A percentile compares a stretch with the other conserved stretches of the same genome.
These are phyloP conservation scores for Prunus mira DNA, from an alignment of 306 rosid species.

Conservation along the genomic window DNA sequence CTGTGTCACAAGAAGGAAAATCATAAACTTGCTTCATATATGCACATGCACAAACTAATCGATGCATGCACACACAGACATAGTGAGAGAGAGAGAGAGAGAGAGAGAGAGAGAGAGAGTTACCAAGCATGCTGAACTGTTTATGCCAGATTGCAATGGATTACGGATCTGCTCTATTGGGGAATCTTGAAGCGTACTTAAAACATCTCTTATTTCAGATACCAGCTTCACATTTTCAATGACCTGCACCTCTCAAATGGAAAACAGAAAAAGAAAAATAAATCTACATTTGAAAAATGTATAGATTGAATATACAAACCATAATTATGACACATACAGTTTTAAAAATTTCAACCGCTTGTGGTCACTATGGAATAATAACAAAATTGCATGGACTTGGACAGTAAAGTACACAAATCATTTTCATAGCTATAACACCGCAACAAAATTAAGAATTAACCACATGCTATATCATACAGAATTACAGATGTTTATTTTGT, in stretches of 20 bases:
- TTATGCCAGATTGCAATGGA: conserved; percentile 41
- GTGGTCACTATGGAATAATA: not conserved
- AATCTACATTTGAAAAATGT: conserved; percentile 19
- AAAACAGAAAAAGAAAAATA: conserved; percentile 16
- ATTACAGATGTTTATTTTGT: conserved; percentile 20
- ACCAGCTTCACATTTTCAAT: conserved; percentile 66
- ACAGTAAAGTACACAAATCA: not conserved
- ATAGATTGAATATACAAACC: conserved; percentile 1
- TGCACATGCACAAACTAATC: not conserved
- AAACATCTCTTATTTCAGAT: conserved; percentile 57
- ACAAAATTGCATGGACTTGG: not conserved
- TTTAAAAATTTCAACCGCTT: not conserved
- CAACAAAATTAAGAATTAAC: not conserved
- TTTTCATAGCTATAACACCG: not conserved
- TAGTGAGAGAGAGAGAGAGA: conserved; percentile 16
- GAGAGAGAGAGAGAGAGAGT: conserved; percentile 24
- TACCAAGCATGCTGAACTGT: conserved; percentile 57
- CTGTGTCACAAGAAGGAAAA: not conserved
- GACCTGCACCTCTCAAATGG: conserved; percentile 47
- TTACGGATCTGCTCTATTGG: conserved; percentile 34
- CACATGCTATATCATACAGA: conserved; percentile 7
- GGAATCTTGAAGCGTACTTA: conserved; percentile 55
- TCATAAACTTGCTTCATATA: conserved; percentile 11
- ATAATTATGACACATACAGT: not conserved
- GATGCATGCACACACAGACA: conserved; percentile 3